Evolutionary conservation across 176 grass and related monocot species (phyloP), one percentile per base, ranked within the genome.

Genomic region (Alloteropsis semialata): DNA sequence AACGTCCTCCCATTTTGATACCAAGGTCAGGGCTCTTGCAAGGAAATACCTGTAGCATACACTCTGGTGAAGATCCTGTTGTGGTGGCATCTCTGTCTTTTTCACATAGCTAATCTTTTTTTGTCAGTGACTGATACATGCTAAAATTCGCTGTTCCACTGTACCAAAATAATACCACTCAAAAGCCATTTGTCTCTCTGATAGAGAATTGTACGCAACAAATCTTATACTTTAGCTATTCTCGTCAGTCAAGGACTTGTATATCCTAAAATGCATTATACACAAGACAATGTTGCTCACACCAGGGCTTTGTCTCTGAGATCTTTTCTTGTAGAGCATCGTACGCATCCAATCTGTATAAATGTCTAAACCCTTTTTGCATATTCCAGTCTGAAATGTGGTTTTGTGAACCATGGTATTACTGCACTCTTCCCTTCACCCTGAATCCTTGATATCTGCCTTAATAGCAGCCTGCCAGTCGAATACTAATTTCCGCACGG

Each of bases 11-110:
- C 92, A 88, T 75, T 95, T 98, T 33, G 85, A 93, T 53, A 93
- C 92, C 64, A 92, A 91, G 87, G 87, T 98, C 66, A 77, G 89
- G 77, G 80, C 89, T 77, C 82, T 95, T 82, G 92, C 96, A 80
- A 93, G 96, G 72, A 95, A 90, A 71, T 98, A 91, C 59, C 46
- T 98, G 66, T 93, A 86, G 82, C 49, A 68, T 46, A 51, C 6
- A 42, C 39, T 65, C 67, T 2, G 10, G 7, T 30, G n/a, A 77
- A 78, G 28, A 56, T 41, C 53, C 32, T 25, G 41, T 33, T 74
- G 53, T 75, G 13, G 3, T 75, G 25, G 11, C 4, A 22, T 39
- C 34, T 58, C 29, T 4, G 29, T 76, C 29, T 19, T 15, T 33
- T 48, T n/a, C 29, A n/a, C 6, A 25, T 32, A 72, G 13, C 48